Base-by-base conservation (phyloP, 2,329 filamentous ascomycete species). In the Phoma sp. region DNA sequence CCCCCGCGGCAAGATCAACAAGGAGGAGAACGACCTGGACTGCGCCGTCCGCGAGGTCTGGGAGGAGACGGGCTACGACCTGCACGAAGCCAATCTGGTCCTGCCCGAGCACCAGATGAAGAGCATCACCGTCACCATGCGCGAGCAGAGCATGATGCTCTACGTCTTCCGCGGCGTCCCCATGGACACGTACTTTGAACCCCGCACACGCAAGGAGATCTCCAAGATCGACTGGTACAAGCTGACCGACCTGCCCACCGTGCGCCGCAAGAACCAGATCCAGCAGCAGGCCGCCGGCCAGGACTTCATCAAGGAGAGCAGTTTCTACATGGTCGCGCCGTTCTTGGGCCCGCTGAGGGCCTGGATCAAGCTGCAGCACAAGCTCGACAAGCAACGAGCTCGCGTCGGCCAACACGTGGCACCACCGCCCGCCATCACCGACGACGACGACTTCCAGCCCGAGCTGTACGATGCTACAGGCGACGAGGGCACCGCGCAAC, bases 291-390 rank as follows among this genome's bases (percentile, higher is more conserved):
- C 75, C 13, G 74, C 74, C 31, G 80, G 79, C 13, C 81, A 83
- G 32, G 81, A 84, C 12, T 76, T 78, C 27, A 76, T 85, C 12
- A 91, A 89, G 64, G 87, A 87, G 36, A 92, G 91, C 74, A 97
- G 94, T 70, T 98, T 97, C 74, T 99, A 97, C 77, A 97, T 98
- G 91, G 95, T 99, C 17, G 92, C 92, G 0, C 93, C 94, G 0
- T 99, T 99, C 71, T 81, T 98, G 50, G 87, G 87, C 1, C 90
- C 87, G 6, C 77, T 99, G 43, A 93, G 92, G 76, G 92, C 91
- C 73, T 98, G 93, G 93, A 92, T 98, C 41, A 80, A 86, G n/a
- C 85, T 89, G 61, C 91, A 96, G 76, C 89, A 86, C 79, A 92
- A 88, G 76, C 81, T 84, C n/a, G 90, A 91, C 64, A 79, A 80